phyloP scores from a whole-genome alignment of 495 filamentous ascomycete species.

The Lophiotrema nucula region DNA sequence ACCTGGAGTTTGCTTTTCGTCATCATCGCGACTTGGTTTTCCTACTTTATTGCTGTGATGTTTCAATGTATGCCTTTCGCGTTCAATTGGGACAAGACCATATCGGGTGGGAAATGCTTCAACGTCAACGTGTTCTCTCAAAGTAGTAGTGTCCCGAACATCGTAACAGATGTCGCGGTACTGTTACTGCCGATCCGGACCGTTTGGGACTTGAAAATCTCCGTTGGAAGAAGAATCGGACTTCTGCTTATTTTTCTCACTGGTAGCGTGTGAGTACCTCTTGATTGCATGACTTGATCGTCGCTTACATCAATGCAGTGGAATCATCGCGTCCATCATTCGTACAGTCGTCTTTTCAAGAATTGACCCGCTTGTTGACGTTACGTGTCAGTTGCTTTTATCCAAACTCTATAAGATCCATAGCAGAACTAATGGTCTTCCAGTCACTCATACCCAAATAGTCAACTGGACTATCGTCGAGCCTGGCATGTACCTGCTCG shows the following conservation, averaged over 20 bases:
- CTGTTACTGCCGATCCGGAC: constrained; percentile 17
- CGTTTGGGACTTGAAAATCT: constrained; percentile 15
- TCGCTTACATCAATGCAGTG: constrained; percentile 1
- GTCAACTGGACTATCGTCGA: constrained; percentile 27
- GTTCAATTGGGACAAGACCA: constrained; percentile 21
- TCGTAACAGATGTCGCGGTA: constrained; percentile 19
- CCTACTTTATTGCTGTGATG: constrained; percentile 3
- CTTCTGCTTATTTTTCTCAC: constrained; percentile 18
- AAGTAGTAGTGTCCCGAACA: constrained; percentile 22
- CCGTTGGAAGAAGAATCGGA: constrained; percentile 4
- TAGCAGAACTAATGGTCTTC: not conserved
- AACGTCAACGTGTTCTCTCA: constrained; percentile 4
- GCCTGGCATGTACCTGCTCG: constrained; percentile 22
- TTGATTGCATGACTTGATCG: not conserved
- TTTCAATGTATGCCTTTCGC: constrained; percentile 21
- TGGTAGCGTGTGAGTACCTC: constrained; percentile 14
- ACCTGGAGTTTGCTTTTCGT: constrained; percentile 12
- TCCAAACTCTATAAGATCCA: not conserved
- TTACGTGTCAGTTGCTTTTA: constrained; percentile 3
- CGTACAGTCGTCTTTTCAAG: constrained; percentile 13
- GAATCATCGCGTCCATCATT: constrained; percentile 22
- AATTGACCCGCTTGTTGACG: constrained; percentile 11
- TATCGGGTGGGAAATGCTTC: constrained; percentile 5
- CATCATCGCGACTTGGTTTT: constrained; percentile 18
- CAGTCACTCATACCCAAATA: not conserved